phyloP scores from a whole-genome alignment of 2,329 filamentous ascomycete species.

The Trichoderma asperellum region DNA sequence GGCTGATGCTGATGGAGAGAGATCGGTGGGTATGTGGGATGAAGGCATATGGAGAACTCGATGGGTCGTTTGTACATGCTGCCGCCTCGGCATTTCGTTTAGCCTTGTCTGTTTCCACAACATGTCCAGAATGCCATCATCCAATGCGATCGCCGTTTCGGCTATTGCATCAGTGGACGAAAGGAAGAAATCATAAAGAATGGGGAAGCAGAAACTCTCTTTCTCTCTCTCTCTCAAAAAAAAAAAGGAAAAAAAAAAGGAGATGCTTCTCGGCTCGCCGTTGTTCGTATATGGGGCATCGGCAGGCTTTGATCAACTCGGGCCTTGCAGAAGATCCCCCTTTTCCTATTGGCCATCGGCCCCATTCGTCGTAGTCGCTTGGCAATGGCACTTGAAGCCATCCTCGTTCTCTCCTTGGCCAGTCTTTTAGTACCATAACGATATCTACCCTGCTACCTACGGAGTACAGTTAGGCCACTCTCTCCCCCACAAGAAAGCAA shows the following conservation, averaged over 20 bases:
- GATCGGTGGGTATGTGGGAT: conserved; percentile 10
- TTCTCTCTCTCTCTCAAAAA: too few species aligned
- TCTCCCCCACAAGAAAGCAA: not conserved
- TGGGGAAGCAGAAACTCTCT: not conserved
- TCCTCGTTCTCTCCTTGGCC: not conserved
- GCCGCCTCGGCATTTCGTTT: conserved; percentile 2
- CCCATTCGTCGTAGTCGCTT: not conserved
- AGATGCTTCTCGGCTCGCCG: not conserved
- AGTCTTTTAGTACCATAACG: not conserved
- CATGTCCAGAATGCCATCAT: not conserved
- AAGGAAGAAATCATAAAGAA: not conserved
- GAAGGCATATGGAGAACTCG: not conserved
- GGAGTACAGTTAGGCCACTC: too few species aligned
- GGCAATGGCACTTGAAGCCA: not conserved
- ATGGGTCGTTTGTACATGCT: not conserved
- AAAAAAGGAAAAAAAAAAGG: not conserved
- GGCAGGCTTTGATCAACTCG: not conserved
- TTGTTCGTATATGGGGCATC: not conserved
- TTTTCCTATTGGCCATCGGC: conserved; percentile 4
- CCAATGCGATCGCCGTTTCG: conserved; percentile 2
- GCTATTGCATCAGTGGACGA: not conserved
- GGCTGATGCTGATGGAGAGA: conserved; percentile 6
- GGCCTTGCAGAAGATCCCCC: conserved; percentile 2
- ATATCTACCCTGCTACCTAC: too few species aligned
- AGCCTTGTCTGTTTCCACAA: conserved; percentile 2